Base-by-base conservation (phyloP, 176 grass and related monocot genomes). In the Raddia guianensis region DNA sequence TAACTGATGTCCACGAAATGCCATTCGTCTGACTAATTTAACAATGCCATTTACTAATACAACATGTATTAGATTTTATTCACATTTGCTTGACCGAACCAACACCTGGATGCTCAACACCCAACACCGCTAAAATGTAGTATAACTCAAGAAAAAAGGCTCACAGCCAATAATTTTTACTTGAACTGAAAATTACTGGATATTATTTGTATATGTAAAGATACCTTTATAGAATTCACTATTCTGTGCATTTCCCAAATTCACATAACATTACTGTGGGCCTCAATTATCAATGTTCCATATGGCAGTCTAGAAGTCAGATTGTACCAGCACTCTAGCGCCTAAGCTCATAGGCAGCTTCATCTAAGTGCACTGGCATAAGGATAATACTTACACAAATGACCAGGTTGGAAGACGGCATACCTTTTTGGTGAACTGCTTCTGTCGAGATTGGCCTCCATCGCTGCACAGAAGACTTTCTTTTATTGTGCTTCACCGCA, bases 391-490 rank as follows among this genome's bases (percentile, higher is more conserved):
- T 56, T 43, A 10, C 7, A 66, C 19, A 32, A 44, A 51, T 0
- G 0, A 2, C 5, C 70, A 80, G 27, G 46, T 61, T 60, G 9
- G 45, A 68, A 65, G 20, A 62, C 8, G 52, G 37, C 52, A 57
- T 47, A 85, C 92, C 84, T 91, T 89, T 20, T n/a, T 3, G 61
- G 49, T 80, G n/a, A 74, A 45, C n/a, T 27, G 86, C 91, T 57
- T 85, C 50, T 20, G 78, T 92, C 37, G 90, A 90, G 78, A 92
- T 52, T 8, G 87, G 72, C 73, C 68, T 90, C 92, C 89, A 89
- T 84, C 58, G 86, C 52, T 85, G 91, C 54, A 81, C 61, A 53
- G 80, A 76, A 72, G 83, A 13, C 80, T 82, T 81, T 50, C 52
- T 64, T 70, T 82, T 94, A 58, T 80, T 94, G 56, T 72, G 80